A percentile compares a stretch with the other conserved stretches of the same genome.
These are phyloP conservation scores for Saccharomyces jurei DNA, from an alignment of 805 yeast species.

Conservation along the genomic window DNA sequence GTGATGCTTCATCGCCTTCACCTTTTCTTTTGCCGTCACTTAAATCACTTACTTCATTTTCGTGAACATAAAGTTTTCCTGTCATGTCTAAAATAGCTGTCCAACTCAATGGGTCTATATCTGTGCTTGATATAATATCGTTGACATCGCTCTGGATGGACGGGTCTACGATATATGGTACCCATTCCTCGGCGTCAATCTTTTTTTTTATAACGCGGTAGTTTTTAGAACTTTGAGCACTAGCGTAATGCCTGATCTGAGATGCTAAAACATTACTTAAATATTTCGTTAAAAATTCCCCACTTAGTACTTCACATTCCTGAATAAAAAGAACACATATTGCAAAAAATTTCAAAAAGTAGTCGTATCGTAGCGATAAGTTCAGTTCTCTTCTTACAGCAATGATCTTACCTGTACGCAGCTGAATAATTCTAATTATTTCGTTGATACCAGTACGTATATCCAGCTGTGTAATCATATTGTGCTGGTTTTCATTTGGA, in stretches of 20 bases:
- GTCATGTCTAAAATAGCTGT: conserved; percentile 28
- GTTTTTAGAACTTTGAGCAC: conserved; percentile 45
- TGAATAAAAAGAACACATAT: conserved; percentile 60
- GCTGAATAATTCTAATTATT: conserved; percentile 64
- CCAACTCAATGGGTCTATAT: conserved; percentile 45
- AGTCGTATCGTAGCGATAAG: conserved; percentile 46
- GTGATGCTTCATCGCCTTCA: conserved; percentile 5
- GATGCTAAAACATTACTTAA: conserved; percentile 59
- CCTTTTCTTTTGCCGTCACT: conserved; percentile 5
- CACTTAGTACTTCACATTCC: conserved; percentile 79
- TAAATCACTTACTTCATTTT: conserved; percentile 2
- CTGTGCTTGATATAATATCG: conserved; percentile 41
- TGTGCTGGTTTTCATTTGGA: conserved; percentile 25
- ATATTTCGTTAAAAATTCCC: conserved; percentile 49
- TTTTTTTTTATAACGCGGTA: conserved; percentile 39
- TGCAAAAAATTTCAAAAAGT: conserved; percentile 59
- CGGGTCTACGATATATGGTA: conserved; percentile 51
- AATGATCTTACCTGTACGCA: conserved; percentile 68
- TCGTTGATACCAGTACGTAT: conserved; percentile 56
- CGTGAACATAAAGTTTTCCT: not conserved
- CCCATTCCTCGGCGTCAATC: conserved; percentile 73
- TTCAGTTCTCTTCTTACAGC: conserved; percentile 69
- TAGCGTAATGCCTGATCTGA: conserved; percentile 55
- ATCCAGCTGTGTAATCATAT: conserved; percentile 51
- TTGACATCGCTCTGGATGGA: conserved; percentile 43